These are phyloP conservation scores for Pterocarpus macrocarpus DNA, from an alignment of 306 rosid genomes.

Conservation along the genomic window DNA sequence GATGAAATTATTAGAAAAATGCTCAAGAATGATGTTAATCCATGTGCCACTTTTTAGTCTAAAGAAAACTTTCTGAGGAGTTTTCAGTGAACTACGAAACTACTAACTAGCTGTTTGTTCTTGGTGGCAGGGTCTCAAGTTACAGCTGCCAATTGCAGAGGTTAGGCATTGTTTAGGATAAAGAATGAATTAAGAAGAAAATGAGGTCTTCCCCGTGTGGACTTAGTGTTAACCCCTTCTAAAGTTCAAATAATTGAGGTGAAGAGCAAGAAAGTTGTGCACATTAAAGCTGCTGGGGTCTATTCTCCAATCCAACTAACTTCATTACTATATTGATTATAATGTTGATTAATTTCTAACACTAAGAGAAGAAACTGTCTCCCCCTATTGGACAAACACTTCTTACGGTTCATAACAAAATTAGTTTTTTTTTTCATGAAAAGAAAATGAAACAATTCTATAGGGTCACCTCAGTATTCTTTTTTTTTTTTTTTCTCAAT, in stretches of 20 bases:
- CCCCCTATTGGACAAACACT: conserved; percentile 46
- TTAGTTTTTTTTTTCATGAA: not conserved
- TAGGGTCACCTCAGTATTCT: not conserved
- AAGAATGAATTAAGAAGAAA: not conserved
- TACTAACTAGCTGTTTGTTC: not conserved
- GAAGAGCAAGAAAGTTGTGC: conserved; percentile 33
- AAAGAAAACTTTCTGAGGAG: not conserved
- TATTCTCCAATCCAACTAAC: conserved; percentile 40
- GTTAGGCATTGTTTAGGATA: not conserved
- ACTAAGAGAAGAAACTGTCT: conserved; percentile 39
- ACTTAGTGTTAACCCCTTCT: conserved; percentile 26
- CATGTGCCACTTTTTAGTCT: conserved; percentile 5
- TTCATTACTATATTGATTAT: conserved; percentile 40
- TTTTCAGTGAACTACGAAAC: not conserved
- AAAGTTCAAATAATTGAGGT: conserved; percentile 55
- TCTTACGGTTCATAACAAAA: conserved; percentile 23
- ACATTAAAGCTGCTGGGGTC: conserved; percentile 46
- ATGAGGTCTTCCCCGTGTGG: conserved; percentile 45
- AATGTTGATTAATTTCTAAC: conserved; percentile 37
- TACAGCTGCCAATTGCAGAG: not conserved
- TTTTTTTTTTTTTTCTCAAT: not conserved
- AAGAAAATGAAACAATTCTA: conserved; percentile 2
- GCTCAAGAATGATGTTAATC: conserved; percentile 9
- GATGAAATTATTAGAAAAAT: conserved; percentile 18
- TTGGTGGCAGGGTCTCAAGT: conserved; percentile 28